Percentiles rank a stretch among this genome's conserved stretches.
These are phyloP conservation scores for Bonia amplexicaulis DNA, from an alignment of 176 grass and related monocot species.

Conservation along the genomic window DNA sequence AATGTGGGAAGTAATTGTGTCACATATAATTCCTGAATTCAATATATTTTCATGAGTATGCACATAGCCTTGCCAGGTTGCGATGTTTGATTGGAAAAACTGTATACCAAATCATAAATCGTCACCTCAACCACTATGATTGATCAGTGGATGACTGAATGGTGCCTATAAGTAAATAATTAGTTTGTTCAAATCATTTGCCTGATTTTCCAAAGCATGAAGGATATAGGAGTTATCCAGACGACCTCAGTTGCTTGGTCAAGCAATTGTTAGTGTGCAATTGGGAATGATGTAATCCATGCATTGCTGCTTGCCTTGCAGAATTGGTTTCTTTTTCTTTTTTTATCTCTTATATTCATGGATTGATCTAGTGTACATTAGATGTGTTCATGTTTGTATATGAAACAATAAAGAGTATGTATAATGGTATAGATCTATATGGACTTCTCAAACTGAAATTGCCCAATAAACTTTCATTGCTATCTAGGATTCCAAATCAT, in stretches of 20 bases:
- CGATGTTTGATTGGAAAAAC: background rate
- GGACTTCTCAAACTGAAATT: background rate
- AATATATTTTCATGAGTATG: slow-evolving; percentile 1
- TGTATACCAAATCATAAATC: background rate
- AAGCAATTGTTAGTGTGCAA: background rate
- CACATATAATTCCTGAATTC: background rate
- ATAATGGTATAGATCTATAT: background rate
- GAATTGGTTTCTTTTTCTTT: slow-evolving; percentile 5
- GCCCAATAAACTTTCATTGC: background rate
- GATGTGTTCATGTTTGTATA: background rate
- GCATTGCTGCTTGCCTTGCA: background rate
- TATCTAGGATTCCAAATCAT: background rate
- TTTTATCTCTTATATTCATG: background rate
- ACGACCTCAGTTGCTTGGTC: slow-evolving; percentile 14
- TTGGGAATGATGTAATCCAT: background rate
- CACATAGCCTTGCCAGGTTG: background rate
- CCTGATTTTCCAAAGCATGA: background rate
- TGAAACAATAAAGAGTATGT: background rate
- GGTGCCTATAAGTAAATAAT: background rate
- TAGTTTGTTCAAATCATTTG: background rate
- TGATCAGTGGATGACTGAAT: background rate
- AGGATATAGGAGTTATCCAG: background rate
- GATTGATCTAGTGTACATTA: slow-evolving; percentile 1
- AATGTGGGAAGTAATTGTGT: background rate
- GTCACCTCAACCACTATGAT: background rate